Conservation (phyloP, 495 filamentous ascomycete species). For the Neurospora pannonica region DNA sequence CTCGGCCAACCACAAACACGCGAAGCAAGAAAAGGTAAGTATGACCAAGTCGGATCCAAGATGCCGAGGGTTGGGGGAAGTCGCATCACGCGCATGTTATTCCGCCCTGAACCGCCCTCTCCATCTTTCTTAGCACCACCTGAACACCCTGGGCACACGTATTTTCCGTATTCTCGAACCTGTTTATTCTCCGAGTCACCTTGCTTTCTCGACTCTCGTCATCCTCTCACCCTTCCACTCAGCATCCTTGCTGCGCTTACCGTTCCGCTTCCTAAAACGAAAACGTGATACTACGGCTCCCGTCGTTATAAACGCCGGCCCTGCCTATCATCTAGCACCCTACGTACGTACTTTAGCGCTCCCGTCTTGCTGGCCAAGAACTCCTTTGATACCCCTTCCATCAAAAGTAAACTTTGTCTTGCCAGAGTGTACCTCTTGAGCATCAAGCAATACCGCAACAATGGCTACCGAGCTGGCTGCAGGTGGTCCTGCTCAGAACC, state of each 20-base stretch:
- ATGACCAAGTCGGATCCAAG: not conserved
- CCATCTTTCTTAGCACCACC: not conserved
- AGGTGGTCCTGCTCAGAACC: conserved; percentile 5
- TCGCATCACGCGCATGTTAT: not conserved
- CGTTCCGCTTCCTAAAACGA: not conserved
- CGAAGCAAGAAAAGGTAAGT: not conserved
- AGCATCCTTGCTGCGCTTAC: not conserved
- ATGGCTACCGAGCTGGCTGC: not conserved
- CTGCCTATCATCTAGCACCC: not conserved
- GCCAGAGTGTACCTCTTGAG: not conserved
- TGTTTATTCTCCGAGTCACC: not conserved
- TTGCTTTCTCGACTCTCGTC: not conserved
- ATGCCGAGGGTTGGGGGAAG: not conserved
- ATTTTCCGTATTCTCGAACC: not conserved
- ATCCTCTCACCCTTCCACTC: not conserved
- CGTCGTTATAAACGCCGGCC: not conserved
- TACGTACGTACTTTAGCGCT: not conserved
- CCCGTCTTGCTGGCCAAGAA: not conserved
- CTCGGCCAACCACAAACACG: not conserved
- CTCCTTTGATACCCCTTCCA: not conserved
- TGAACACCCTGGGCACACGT: not conserved
- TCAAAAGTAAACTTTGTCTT: not conserved
- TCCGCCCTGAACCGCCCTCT: not conserved
- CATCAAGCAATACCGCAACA: not conserved
- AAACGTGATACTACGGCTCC: not conserved